Percentiles rank a stretch among this genome's conserved stretches.
Evolutionary conservation across 2,329 filamentous ascomycete species (phyloP).

Genomic region (Lanzia echinophila): DNA sequence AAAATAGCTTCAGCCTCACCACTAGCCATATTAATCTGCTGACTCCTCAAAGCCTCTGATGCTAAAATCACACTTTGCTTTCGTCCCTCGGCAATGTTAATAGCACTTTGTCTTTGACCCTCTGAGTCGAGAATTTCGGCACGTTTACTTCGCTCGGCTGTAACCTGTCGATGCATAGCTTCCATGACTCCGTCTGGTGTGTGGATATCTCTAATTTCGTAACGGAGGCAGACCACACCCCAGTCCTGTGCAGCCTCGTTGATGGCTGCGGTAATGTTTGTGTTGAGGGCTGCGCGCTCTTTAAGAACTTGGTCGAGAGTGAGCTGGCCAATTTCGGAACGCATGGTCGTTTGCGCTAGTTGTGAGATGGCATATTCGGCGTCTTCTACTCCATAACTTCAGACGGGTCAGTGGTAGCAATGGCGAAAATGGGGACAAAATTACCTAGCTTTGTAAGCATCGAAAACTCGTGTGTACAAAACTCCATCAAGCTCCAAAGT

Average conservation of each 20-base stretch:
- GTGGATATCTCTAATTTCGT: conserved; percentile 98
- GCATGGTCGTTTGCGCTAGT: conserved; percentile 97
- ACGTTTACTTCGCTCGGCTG: conserved; percentile 92
- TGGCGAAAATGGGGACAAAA: conserved; percentile 1
- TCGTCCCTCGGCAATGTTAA: conserved; percentile 96
- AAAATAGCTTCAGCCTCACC: conserved; percentile 94
- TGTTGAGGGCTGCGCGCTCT: conserved; percentile 92
- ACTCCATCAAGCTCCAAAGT: conserved; percentile 95
- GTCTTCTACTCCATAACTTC: conserved; percentile 93
- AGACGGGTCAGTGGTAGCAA: neutral
- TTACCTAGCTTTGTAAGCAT: conserved; percentile 94
- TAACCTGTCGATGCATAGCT: conserved; percentile 97
- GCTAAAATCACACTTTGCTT: conserved; percentile 97
- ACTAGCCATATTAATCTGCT: conserved; percentile 86
- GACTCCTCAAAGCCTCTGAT: conserved; percentile 80
- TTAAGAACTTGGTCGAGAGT: conserved; percentile 96
- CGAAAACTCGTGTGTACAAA: conserved; percentile 90
- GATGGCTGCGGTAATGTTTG: conserved; percentile 97
- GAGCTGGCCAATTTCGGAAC: conserved; percentile 93
- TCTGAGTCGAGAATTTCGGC: conserved; percentile 97
- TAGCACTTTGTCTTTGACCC: conserved; percentile 92
- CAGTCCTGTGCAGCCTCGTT: conserved; percentile 96
- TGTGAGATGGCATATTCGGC: conserved; percentile 98
- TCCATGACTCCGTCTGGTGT: conserved; percentile 88
- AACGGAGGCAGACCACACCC: conserved; percentile 92